Base-by-base conservation (phyloP, 2,329 filamentous ascomycete genomes). In the Anisogramma anomala region DNA sequence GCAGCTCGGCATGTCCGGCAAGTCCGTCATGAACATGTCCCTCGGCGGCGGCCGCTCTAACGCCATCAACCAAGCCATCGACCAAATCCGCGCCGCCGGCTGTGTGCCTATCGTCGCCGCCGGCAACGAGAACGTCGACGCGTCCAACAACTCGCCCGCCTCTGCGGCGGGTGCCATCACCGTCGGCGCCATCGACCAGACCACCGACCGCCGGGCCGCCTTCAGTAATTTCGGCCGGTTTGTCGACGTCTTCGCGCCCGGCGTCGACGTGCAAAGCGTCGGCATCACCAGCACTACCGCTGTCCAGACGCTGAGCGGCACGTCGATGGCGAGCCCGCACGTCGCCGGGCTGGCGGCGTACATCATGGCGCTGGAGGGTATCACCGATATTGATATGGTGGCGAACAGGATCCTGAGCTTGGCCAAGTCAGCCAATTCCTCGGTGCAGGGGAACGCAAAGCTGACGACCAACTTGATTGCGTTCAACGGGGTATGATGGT, bases 341-440 rank as follows among this genome's bases (percentile, higher is more conserved):
- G 68, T 84, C 40, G 71, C 75, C 35, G 81, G 81, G 35, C 64
- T 84, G 3, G 77, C 75, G 11, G 78, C 77, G 20, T 84, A 84
- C 59, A 61, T 84, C 23, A 77, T 84, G 63, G 52, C 62, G 39
- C 65, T 77, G 41, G 70, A 76, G 59, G 52, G 58, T 39, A 57
- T 77, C 46, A 63, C 57, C 6, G 58, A 60, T 36, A 62, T 71
- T 18, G 59, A 55, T 30, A 59, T 53, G 10, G 66, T 77, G 41
- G 60, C 60, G 25, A 49, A 62, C 43, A 61, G 66, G 48, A 69
- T 80, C 53, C 69, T 69, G 61, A 55, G 61, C 46, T 67, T 80
- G 19, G 75, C 72, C 32, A 50, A 51, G n/a, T 48, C 55, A 27
- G 65, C 66, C 2, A 66, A 67, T 30, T 66, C 69, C 4, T 31